Evolutionary conservation across 495 filamentous ascomycete species (phyloP).

Genomic region (Articulospora tetracladia): DNA sequence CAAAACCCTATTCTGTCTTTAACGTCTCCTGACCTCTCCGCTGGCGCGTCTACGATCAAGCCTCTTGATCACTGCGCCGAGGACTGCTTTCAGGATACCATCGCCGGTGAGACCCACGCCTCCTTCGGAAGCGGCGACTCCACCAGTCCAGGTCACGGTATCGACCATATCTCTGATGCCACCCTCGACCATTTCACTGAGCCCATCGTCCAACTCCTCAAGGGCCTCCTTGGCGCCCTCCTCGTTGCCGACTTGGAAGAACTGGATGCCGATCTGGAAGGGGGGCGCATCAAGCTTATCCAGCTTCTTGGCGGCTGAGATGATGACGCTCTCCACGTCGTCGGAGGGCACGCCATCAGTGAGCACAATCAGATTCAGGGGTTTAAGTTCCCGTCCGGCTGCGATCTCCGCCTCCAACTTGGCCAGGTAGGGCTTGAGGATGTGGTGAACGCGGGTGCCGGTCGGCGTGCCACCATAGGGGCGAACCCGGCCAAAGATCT

Average conservation of each 20-base stretch:
- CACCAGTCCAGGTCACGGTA: constrained; percentile 71
- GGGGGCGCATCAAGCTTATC: constrained; percentile 69
- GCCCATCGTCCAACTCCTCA: constrained; percentile 72
- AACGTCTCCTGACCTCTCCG: constrained; percentile 17
- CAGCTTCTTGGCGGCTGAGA: constrained; percentile 61
- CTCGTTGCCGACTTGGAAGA: constrained; percentile 92
- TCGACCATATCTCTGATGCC: constrained; percentile 87
- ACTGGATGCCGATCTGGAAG: constrained; percentile 92
- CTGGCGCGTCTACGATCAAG: constrained; percentile 47
- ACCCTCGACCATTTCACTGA: constrained; percentile 48
- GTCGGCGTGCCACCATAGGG: constrained; percentile 73
- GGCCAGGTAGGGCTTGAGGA: constrained; percentile 67
- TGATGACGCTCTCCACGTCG: constrained; percentile 67
- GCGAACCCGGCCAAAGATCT: constrained; percentile 62
- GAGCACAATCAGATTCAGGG: constrained; percentile 89
- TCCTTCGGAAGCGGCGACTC: constrained; percentile 30
- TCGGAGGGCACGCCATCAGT: constrained; percentile 88
- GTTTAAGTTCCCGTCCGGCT: constrained; percentile 57
- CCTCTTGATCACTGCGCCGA: constrained; percentile 67
- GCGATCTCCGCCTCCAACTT: constrained; percentile 36
- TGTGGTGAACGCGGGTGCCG: constrained; percentile 65
- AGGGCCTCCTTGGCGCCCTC: constrained; percentile 57
- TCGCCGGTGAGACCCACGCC: constrained; percentile 45
- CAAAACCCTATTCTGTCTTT: too few relatives aligned
- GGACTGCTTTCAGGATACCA: constrained; percentile 68